Percentiles rank a stretch among this genome's conserved stretches.
phyloP scores from a whole-genome alignment of 768 basidiomycete genomes.

The Mycena latifolia region DNA sequence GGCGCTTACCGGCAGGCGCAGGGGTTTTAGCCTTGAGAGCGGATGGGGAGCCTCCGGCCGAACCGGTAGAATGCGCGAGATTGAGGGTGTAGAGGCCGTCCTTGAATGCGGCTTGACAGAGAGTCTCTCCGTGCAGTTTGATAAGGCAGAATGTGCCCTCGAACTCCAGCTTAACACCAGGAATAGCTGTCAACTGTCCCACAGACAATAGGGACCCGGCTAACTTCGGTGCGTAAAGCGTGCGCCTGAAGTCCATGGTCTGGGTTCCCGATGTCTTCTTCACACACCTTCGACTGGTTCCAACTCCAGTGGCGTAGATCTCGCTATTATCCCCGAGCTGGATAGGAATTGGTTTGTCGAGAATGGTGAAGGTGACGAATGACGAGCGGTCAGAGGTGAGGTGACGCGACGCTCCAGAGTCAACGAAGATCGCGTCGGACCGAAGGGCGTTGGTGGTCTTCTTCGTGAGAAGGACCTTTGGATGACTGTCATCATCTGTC shows the following conservation, averaged over 20 bases:
- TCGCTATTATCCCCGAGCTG: constrained; percentile 13
- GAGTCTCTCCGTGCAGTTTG: background rate
- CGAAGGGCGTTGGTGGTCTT: constrained; percentile 5
- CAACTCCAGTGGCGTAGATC: background rate
- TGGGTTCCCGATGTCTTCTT: background rate
- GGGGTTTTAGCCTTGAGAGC: background rate
- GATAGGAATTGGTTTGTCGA: constrained; percentile 10
- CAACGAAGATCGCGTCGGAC: constrained; percentile 7
- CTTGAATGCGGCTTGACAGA: background rate
- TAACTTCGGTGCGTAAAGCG: background rate
- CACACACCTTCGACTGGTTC: background rate
- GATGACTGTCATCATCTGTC: background rate
- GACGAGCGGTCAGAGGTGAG: background rate
- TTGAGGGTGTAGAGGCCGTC: constrained; percentile 16
- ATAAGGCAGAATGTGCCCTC: constrained; percentile 2
- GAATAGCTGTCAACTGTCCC: constrained; percentile 1
- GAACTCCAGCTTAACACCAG: constrained; percentile 15
- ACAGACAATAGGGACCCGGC: constrained; percentile 4
- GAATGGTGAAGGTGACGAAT: background rate
- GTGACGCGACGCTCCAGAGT: constrained; percentile 18
- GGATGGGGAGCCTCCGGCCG: background rate
- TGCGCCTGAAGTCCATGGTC: constrained; percentile 8
- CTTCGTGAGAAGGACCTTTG: constrained; percentile 18
- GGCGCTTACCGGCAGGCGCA: constrained; percentile 5
- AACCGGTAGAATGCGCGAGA: background rate